These are phyloP conservation scores for Globisporangium emineosum DNA, from an alignment of 352 stramenopile species.

Conservation along the genomic window DNA sequence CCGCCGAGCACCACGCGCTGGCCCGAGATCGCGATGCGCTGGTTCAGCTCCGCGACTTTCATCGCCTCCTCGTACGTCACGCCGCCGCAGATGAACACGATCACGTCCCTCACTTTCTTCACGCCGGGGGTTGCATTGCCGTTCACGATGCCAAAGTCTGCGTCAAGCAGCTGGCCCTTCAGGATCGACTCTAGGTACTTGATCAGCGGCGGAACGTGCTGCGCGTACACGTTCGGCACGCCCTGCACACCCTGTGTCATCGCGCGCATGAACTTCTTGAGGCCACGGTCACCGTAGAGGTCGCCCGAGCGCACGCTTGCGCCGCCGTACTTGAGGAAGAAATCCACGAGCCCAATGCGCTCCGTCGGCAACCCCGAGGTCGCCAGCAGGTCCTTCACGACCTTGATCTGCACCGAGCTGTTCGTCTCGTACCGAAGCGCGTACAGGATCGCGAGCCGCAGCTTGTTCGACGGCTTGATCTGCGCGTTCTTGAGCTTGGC, in stretches of 20 bases:
- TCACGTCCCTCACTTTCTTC: conserved; percentile 94
- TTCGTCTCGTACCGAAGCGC: conserved; percentile 97
- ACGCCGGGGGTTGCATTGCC: conserved; percentile 95
- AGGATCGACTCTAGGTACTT: conserved; percentile 89
- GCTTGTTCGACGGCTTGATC: conserved; percentile 95
- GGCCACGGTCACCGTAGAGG: conserved; percentile 75
- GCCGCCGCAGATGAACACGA: conserved; percentile 98
- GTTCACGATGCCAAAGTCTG: conserved; percentile 95
- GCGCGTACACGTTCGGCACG: conserved; percentile 98
- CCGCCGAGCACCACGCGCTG: conserved; percentile 93
- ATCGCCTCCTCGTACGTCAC: conserved; percentile 99
- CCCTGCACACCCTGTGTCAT: conserved; percentile 95
- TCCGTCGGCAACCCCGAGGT: conserved; percentile 37
- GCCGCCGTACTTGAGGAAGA: conserved; percentile 72
- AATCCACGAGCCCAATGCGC: conserved; percentile 57
- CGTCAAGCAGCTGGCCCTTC: conserved; percentile 75
- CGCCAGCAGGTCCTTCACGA: conserved; percentile 66
- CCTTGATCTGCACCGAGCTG: conserved; percentile 77
- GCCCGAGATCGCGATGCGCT: conserved; percentile 72
- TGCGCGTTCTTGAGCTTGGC: conserved; percentile 77
- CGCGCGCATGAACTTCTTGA: conserved; percentile 87
- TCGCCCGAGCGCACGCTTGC: conserved; percentile 60
- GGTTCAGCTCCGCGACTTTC: conserved; percentile 97
- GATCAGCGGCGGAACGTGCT: conserved; percentile 96
- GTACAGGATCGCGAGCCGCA: conserved; percentile 98